Conservation (phyloP, 345 rosid species). For the Crucihimalaya himalaica region DNA sequence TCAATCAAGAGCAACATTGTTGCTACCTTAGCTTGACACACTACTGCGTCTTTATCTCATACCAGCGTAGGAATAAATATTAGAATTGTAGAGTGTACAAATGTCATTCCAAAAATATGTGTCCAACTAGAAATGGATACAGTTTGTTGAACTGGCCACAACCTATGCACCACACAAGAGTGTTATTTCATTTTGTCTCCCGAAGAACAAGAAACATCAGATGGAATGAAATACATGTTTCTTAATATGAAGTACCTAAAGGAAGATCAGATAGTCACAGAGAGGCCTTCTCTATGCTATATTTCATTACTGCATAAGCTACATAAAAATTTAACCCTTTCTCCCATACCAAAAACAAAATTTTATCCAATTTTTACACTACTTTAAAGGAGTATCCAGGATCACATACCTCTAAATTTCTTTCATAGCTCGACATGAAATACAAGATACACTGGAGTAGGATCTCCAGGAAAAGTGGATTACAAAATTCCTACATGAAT, state of each 20-base stretch:
- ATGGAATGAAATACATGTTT: neutral
- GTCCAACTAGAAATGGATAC: neutral
- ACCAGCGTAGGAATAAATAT: neutral
- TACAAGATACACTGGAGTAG: slow-evolving; percentile 11
- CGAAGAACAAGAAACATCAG: slow-evolving; percentile 11
- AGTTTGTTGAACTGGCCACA: neutral
- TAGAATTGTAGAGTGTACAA: neutral
- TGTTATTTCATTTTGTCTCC: slow-evolving; percentile 9
- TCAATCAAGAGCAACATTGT: neutral
- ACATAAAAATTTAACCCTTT: neutral
- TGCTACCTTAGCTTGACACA: neutral
- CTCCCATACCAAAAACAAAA: neutral
- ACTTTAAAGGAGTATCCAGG: slow-evolving; percentile 13
- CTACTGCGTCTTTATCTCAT: neutral
- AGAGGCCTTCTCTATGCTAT: neutral
- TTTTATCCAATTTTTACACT: neutral
- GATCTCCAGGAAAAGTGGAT: slow-evolving; percentile 9
- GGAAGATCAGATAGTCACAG: neutral
- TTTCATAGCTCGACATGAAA: slow-evolving; percentile 8
- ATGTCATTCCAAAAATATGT: neutral
- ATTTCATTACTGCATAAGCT: slow-evolving; percentile 8
- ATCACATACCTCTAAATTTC: slow-evolving; percentile 25
- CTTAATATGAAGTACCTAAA: neutral
- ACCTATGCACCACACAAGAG: neutral
- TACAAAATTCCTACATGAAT: slow-evolving; percentile 9